Conservation (phyloP, 202 grass and related monocot species). For the Setaria italica region DNA sequence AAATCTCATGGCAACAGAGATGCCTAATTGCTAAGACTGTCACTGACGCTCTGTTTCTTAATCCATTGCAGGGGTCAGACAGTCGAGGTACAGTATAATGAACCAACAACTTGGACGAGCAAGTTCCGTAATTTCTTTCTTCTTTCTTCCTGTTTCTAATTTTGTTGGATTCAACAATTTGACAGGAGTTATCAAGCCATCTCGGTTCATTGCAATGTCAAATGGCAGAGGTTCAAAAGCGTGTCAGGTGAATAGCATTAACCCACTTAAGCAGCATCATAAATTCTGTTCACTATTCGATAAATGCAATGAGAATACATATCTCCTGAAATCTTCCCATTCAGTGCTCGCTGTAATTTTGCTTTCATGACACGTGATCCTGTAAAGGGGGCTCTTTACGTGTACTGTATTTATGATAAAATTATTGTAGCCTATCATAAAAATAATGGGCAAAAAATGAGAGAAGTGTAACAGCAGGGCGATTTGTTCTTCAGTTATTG, state of each 20-base stretch:
- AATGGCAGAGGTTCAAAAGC: constrained; percentile 59
- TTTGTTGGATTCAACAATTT: constrained; percentile 34
- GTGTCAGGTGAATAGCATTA: constrained; percentile 55
- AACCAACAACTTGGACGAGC: constrained; percentile 19
- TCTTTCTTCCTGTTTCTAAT: constrained; percentile 35
- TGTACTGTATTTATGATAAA: constrained; percentile 43
- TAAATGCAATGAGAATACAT: constrained; percentile 51
- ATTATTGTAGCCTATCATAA: constrained; percentile 44
- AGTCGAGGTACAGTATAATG: constrained; percentile 63
- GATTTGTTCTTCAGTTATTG: constrained; percentile 73
- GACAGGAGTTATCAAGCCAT: constrained; percentile 62
- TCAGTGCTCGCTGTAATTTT: constrained; percentile 42
- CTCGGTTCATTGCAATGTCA: constrained; percentile 62
- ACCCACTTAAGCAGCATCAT: constrained; percentile 9
- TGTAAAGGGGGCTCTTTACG: not conserved
- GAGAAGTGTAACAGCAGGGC: constrained; percentile 14
- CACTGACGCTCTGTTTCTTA: constrained; percentile 43
- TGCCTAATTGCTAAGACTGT: constrained; percentile 26
- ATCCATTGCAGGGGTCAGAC: constrained; percentile 73
- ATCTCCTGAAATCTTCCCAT: constrained; percentile 49
- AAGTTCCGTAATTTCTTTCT: constrained; percentile 20
- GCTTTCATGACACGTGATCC: constrained; percentile 41
- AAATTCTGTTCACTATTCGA: constrained; percentile 13
- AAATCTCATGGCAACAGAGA: not conserved
- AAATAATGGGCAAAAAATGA: constrained; percentile 2